Conservation (phyloP, 2,329 filamentous ascomycete species). For the Aspergillus sp. region DNA sequence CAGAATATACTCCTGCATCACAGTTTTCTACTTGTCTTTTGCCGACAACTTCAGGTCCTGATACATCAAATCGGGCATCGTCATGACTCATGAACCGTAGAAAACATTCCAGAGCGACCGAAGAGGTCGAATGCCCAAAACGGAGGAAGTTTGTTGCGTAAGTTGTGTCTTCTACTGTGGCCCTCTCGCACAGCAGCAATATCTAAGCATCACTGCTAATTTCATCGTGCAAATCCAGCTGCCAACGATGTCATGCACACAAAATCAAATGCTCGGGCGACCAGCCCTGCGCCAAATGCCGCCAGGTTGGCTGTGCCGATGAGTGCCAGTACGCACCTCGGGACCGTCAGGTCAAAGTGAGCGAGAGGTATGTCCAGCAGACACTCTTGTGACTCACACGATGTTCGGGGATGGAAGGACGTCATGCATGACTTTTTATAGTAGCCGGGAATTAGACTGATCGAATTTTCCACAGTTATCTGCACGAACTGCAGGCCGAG, state of each 20-base stretch:
- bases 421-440: not conserved
- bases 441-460: not conserved
- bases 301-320: conserved; percentile 37
- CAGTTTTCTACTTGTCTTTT: not conserved
- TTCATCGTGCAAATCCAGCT: conserved; percentile 25
- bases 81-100: conserved; percentile 19
- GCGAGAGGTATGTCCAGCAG: conserved; percentile 31
- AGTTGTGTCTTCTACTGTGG: conserved; percentile 10
- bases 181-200: not conserved
- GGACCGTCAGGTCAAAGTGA: conserved; percentile 47
- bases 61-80: not conserved
- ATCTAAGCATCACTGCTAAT: not conserved
- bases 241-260: conserved; percentile 48
- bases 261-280: conserved; percentile 53
- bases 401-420: not conserved
- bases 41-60: not conserved
- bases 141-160: conserved; percentile 37
- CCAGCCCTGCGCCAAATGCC: conserved; percentile 46
- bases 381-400: not conserved
- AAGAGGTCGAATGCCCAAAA: conserved; percentile 18
- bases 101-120: conserved; percentile 14
- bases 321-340: conserved; percentile 45
- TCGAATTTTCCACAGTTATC: conserved; percentile 25
- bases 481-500: conserved; percentile 38
- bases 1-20: not conserved